Evolutionary conservation across 352 stramenopile species (phyloP).

Genomic region (Phytopythium mirpurense): DNA sequence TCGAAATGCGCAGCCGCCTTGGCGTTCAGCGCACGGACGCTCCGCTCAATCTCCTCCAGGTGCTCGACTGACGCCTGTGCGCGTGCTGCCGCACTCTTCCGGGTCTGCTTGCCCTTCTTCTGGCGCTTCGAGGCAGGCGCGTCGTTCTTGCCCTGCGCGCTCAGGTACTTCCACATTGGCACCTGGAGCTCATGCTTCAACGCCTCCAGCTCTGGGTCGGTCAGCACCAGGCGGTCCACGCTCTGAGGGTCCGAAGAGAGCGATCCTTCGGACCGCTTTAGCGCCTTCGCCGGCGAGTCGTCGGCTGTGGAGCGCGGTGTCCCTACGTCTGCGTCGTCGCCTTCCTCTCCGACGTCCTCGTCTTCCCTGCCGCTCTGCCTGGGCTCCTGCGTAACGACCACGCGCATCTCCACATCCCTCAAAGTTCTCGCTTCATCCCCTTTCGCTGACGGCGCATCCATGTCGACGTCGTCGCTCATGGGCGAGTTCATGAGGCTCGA

Average conservation of each 20-base stretch:
- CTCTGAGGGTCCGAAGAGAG: not conserved
- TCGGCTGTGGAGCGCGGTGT: conserved; percentile 4
- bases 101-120: conserved; percentile 58
- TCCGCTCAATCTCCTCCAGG: conserved; percentile 26
- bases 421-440: not conserved
- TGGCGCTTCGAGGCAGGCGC: conserved; percentile 43
- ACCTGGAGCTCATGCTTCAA: conserved; percentile 39
- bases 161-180: conserved; percentile 28
- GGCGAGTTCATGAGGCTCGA: conserved; percentile 69
- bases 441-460: conserved; percentile 4
- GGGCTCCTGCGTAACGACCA: not conserved
- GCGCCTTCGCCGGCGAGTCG: conserved; percentile 10
- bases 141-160: conserved; percentile 13
- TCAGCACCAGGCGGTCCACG: conserved; percentile 22
- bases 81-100: conserved; percentile 9
- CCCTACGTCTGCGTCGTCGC: not conserved
- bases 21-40: conserved; percentile 31
- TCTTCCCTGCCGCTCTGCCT: conserved; percentile 7
- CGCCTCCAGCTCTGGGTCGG: conserved; percentile 30
- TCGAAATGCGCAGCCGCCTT: conserved; percentile 31
- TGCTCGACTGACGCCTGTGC: not conserved
- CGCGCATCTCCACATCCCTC: conserved; percentile 4
- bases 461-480: conserved; percentile 25
- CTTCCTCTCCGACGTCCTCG: conserved; percentile 15
- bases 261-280: conserved; percentile 2